Base-by-base conservation (phyloP, 179 eudicot species). In the Spinacia oleracea region DNA sequence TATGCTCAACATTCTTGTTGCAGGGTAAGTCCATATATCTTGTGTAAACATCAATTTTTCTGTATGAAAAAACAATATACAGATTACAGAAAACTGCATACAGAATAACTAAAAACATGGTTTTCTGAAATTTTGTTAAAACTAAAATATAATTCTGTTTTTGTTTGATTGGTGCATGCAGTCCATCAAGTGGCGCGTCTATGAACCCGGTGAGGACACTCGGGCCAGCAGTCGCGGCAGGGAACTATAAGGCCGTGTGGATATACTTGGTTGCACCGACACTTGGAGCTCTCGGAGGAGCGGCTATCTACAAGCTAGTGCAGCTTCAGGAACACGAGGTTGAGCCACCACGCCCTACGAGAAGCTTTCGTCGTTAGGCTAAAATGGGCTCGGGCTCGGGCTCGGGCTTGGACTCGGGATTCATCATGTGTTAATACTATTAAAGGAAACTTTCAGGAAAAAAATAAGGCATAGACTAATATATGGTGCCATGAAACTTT, bases 1-100 rank as follows among this genome's bases (percentile, higher is more conserved):
- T 40, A 82, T 87, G 89, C 82, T 87, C 8, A 87, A 87, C 73
- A 84, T 87, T 42, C 89, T 87, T 42, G 84, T 87, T 56, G 89
- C 89, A 50, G 89, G 89, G 89, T 87, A 45, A 79, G 87, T 83
- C 51, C n/a, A n/a, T n/a, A n/a, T n/a, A n/a, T n/a, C n/a, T n/a
- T 46, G 35, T 70, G 56, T 25, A 43, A 25, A 45, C n/a, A n/a
- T n/a, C n/a, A n/a, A n/a, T 35, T 66, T 9, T 9, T 4, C 15
- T n/a, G 25, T n/a, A 58, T 10, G 31, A 14, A 6, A 64, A 21
- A 20, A 53, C 58, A 53, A 6, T 53, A 5, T 15, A 53, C 14
- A 15, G 56, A 51, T 5, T 4, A 14, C 4, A n/a, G n/a, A n/a
- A n/a, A n/a, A n/a, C n/a, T n/a, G n/a, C n/a, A n/a, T n/a, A n/a